Conservation (phyloP, 2,329 filamentous ascomycete species). For the Phaeomoniella chlamydospora region DNA sequence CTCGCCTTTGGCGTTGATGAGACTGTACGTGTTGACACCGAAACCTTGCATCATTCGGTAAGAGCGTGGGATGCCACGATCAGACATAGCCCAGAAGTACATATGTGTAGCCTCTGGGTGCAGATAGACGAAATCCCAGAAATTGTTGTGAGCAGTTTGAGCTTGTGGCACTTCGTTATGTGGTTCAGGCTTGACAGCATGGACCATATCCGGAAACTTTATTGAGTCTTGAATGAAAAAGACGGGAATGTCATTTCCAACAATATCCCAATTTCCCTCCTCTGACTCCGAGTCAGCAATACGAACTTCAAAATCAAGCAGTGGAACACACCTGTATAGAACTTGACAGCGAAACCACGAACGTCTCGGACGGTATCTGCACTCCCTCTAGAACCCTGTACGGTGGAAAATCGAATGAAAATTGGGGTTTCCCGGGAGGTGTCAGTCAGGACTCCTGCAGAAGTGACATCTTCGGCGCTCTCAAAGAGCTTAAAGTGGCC, state of each 20-base stretch:
- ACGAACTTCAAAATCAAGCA: no score
- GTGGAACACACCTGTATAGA: no score
- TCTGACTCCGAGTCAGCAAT: no score
- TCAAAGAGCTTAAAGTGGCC: slow-evolving; percentile 53
- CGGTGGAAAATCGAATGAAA: slow-evolving; percentile 66
- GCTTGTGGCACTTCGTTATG: slow-evolving; percentile 57
- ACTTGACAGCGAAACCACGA: slow-evolving; percentile 63
- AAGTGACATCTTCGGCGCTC: slow-evolving; percentile 47
- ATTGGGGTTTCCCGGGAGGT: slow-evolving; percentile 52
- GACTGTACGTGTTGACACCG: slow-evolving; percentile 64
- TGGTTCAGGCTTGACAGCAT: slow-evolving; percentile 53
- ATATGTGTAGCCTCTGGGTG: slow-evolving; percentile 63
- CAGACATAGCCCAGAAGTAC: slow-evolving; percentile 68
- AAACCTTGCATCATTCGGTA: slow-evolving; percentile 81
- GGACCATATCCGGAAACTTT: slow-evolving; percentile 51
- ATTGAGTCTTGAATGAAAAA: slow-evolving; percentile 66
- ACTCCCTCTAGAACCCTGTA: slow-evolving; percentile 58
- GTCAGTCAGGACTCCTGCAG: slow-evolving; percentile 51
- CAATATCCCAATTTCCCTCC: slow-evolving; percentile 64
- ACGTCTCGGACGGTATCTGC: slow-evolving; percentile 76
- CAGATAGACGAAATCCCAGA: slow-evolving; percentile 59
- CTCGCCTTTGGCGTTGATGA: slow-evolving; percentile 54
- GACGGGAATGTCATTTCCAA: slow-evolving; percentile 61
- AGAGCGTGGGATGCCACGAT: slow-evolving; percentile 57
- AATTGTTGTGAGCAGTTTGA: slow-evolving; percentile 58